A percentile compares a stretch with the other conserved stretches of the same genome.
These are phyloP conservation scores for Monosporascus sp. DNA, from an alignment of 2,329 filamentous ascomycete genomes.

Conservation along the genomic window DNA sequence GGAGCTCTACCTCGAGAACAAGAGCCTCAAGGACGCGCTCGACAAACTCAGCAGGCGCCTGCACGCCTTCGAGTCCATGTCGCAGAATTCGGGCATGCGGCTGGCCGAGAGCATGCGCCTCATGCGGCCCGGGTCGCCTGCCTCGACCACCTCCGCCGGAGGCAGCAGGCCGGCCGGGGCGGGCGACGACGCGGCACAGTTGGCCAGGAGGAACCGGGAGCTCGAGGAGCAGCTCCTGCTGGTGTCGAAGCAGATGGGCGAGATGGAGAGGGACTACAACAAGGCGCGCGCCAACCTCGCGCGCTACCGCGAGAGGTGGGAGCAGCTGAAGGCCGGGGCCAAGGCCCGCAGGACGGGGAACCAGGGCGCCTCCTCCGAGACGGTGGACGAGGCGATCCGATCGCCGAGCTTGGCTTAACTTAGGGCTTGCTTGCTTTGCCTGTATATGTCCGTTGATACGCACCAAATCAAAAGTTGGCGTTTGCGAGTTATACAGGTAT, in stretches of 20 bases:
- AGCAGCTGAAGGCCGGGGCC: conserved; percentile 54
- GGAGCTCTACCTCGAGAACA: conserved; percentile 84
- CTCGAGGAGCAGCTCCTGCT: conserved; percentile 61
- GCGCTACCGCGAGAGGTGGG: conserved; percentile 57
- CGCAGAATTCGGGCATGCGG: conserved; percentile 79
- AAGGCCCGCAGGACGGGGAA: conserved; percentile 40
- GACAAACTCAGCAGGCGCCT: conserved; percentile 82
- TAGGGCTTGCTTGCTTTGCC: not conserved
- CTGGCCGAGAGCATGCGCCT: conserved; percentile 77
- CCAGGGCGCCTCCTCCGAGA: not conserved
- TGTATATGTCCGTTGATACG: no score
- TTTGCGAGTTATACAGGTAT: no score
- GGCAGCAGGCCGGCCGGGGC: conserved; percentile 23
- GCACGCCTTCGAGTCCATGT: conserved; percentile 89
- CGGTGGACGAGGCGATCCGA: not conserved
- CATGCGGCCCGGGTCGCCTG: conserved; percentile 51
- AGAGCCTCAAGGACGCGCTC: conserved; percentile 75
- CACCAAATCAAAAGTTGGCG: no score
- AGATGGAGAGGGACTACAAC: conserved; percentile 57
- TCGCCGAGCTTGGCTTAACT: not conserved
- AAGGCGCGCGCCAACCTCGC: conserved; percentile 51
- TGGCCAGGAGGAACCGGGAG: conserved; percentile 51
- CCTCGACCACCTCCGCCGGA: conserved; percentile 21
- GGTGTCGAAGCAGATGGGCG: conserved; percentile 55
- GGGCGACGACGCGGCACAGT: conserved; percentile 32